phyloP scores from a whole-genome alignment of 805 yeast genomes.

The Suhomyces faveliae region DNA sequence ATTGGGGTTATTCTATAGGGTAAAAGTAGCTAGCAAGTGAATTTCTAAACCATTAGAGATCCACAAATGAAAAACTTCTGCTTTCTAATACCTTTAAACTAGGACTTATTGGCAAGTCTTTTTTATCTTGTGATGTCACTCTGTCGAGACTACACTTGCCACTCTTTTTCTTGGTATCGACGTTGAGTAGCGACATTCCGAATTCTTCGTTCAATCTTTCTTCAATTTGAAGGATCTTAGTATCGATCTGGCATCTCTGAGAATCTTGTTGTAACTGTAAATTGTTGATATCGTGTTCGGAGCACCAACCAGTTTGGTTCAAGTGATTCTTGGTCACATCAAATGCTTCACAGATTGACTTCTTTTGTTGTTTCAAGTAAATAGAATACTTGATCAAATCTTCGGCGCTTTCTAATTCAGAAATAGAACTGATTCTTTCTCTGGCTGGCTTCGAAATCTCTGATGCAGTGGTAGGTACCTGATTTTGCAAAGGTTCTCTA shows the following conservation, averaged over 20 bases:
- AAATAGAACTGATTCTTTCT: slow-evolving; percentile 15
- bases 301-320: slow-evolving; percentile 42
- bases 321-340: slow-evolving; percentile 32
- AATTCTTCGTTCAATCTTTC: slow-evolving; percentile 32
- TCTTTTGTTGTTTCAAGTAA: slow-evolving; percentile 34
- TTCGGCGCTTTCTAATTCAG: slow-evolving; percentile 24
- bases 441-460: background rate
- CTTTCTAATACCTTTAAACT: slow-evolving; percentile 35
- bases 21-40: background rate
- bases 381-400: slow-evolving; percentile 30
- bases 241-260: slow-evolving; percentile 37
- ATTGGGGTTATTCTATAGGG: background rate
- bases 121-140: slow-evolving; percentile 6
- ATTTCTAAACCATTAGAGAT: background rate
- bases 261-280: slow-evolving; percentile 37
- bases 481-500: background rate
- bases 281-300: slow-evolving; percentile 39
- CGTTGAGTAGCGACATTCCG: slow-evolving; percentile 23
- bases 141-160: background rate
- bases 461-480: background rate
- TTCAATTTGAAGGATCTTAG: slow-evolving; percentile 37
- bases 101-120: slow-evolving; percentile 24
- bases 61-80: slow-evolving; percentile 27
- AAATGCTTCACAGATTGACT: slow-evolving; percentile 32
- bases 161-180: slow-evolving; percentile 4